Base-by-base conservation (phyloP, 2,329 filamentous ascomycete genomes). In the Calonectria leucothoes region DNA sequence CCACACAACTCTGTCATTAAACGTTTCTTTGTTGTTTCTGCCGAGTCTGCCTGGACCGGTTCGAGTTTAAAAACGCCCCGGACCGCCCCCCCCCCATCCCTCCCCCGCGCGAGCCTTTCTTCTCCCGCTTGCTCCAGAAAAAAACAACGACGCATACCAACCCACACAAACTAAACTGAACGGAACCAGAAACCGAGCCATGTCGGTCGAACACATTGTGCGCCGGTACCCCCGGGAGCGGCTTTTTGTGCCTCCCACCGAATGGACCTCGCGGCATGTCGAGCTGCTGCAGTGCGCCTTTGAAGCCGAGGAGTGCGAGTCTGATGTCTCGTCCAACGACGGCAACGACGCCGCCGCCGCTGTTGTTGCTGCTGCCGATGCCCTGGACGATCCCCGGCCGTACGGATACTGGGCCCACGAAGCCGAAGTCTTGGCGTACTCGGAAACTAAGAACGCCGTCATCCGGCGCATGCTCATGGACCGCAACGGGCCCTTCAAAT, bases 161-260 rank as follows among this genome's bases (percentile, higher is more conserved):
- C n/a, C 55, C 55, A 39, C 55, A 55, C 8, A 29, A 6, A n/a
- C n/a, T n/a, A n/a, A n/a, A n/a, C n/a, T n/a, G n/a, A n/a, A n/a
- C n/a, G n/a, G n/a, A n/a, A n/a, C n/a, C n/a, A 23, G 11, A 29
- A 25, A 27, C 48, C 49, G 27, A n/a, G n/a, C 27, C 20, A 31
- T 35, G 35, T 71, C 70, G 4, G 52, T 80, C 8, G 29, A 76
- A 61, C 75, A 78, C 35, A 66, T 81, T 39, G 71, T 80, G 33
- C 76, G 76, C n/a, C 76, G 72, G 27, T 63, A 81, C 27, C 79
- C 79, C 14, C 66, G 78, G 42, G 79, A 80, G 69, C 79, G 79
- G 4, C 70, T 81, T 20, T 74, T 75, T 11, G 79, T 81, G 2
- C 78, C 77, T 25, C 79, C 79, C 1, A 23, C 77, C 1, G 78